These are phyloP conservation scores for Ceratocystis papillata DNA, from an alignment of 2,329 filamentous ascomycete genomes.

Conservation along the genomic window DNA sequence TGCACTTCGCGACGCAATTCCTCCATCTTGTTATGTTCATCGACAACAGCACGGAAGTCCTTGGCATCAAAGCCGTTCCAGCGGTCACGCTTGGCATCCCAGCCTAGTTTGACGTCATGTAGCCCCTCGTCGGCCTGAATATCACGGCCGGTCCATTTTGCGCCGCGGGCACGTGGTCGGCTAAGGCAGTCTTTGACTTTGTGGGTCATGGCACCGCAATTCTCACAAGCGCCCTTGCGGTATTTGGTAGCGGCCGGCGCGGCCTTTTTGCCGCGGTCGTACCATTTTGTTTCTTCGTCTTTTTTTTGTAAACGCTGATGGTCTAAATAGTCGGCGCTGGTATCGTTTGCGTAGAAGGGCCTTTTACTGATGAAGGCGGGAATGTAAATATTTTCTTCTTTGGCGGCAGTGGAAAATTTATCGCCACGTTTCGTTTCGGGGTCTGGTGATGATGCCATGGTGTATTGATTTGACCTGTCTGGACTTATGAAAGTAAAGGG, in stretches of 20 bases:
- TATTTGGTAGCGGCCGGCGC: constrained; percentile 90
- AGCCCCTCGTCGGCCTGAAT: constrained; percentile 87
- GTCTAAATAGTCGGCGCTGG: constrained; percentile 79
- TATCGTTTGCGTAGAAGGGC: constrained; percentile 84
- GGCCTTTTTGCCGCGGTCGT: constrained; percentile 74
- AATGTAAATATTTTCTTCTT: constrained; percentile 97
- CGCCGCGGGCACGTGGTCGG: constrained; percentile 76
- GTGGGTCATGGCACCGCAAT: constrained; percentile 94
- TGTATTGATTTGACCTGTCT: neutral
- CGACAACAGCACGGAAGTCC: constrained; percentile 77
- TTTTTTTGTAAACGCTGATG: constrained; percentile 77
- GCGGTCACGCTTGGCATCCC: constrained; percentile 93
- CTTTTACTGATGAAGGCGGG: constrained; percentile 96
- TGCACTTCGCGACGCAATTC: constrained; percentile 52
- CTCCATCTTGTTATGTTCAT: constrained; percentile 81
- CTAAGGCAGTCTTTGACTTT: constrained; percentile 89
- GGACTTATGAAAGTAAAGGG: neutral
- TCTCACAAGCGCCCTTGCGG: constrained; percentile 95
- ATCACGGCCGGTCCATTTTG: constrained; percentile 82
- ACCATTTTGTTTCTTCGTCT: constrained; percentile 52
- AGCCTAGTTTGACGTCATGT: constrained; percentile 76
- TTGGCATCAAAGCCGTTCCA: constrained; percentile 96
- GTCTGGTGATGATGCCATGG: constrained; percentile 14
- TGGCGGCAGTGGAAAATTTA: constrained; percentile 39
- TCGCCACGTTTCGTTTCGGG: constrained; percentile 12